These are phyloP conservation scores for Aspergillus aculeatinus DNA, from an alignment of 2,329 filamentous ascomycete genomes.

Conservation along the genomic window DNA sequence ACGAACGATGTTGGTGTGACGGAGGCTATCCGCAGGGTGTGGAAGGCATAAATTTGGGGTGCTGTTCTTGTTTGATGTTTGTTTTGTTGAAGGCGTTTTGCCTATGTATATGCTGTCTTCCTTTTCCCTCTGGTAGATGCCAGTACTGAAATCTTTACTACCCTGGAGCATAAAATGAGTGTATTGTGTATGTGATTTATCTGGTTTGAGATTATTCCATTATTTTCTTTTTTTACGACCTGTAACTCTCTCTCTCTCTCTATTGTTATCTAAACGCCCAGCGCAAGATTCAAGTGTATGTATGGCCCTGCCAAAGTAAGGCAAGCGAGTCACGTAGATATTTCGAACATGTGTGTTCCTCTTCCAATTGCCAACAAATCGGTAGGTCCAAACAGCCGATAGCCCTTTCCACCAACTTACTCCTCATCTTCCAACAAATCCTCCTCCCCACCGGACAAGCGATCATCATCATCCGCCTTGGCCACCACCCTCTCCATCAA, in stretches of 20 bases:
- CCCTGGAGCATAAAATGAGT: slow-evolving; percentile 24
- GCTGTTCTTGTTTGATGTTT: slow-evolving; percentile 24
- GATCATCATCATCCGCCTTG: slow-evolving; percentile 66
- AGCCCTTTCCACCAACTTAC: slow-evolving; percentile 5
- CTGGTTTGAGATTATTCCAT: slow-evolving; percentile 6
- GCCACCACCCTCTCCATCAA: slow-evolving; percentile 87
- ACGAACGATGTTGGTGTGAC: slow-evolving; percentile 96
- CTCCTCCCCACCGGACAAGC: slow-evolving; percentile 32
- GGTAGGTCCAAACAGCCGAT: not conserved
- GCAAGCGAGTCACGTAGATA: not conserved
- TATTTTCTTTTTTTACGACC: not conserved
- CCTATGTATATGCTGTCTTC: slow-evolving; percentile 37
- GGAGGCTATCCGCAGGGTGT: slow-evolving; percentile 82
- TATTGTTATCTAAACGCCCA: slow-evolving; percentile 12
- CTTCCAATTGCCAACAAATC: slow-evolving; percentile 1
- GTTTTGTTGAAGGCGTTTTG: slow-evolving; percentile 29
- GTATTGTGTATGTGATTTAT: slow-evolving; percentile 9
- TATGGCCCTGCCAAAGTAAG: too few species aligned
- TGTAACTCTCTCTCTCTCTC: not conserved
- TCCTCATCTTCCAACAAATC: slow-evolving; percentile 35
- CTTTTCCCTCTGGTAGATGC: slow-evolving; percentile 16
- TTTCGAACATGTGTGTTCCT: slow-evolving; percentile 3
- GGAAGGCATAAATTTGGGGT: slow-evolving; percentile 63
- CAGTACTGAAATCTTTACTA: slow-evolving; percentile 14
- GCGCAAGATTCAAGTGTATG: slow-evolving; percentile 13